Evolutionary conservation across 768 basidiomycete species (phyloP).

Genomic region (Lactifluus pinguis): DNA sequence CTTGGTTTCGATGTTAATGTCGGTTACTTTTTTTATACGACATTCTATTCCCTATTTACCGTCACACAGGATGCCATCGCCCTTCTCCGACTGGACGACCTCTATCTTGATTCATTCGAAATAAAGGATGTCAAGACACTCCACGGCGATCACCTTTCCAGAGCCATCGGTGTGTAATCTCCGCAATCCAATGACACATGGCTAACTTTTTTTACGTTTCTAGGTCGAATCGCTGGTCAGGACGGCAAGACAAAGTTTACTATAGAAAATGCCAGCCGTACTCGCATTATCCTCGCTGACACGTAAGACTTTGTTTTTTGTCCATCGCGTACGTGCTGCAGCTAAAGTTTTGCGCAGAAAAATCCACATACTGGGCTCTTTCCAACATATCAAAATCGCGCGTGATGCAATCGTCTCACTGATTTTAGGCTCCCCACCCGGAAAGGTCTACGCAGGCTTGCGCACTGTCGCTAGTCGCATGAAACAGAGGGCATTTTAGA

Average conservation of each 20-base stretch:
- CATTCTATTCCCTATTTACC: background rate
- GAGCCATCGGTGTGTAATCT: slow-evolving; percentile 72
- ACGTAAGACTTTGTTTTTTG: slow-evolving; percentile 49
- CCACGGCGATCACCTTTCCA: slow-evolving; percentile 95
- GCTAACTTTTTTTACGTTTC: background rate
- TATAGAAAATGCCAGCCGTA: slow-evolving; percentile 94
- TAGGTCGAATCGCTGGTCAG: slow-evolving; percentile 96
- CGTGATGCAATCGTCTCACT: slow-evolving; percentile 93
- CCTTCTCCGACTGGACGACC: slow-evolving; percentile 87
- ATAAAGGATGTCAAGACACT: slow-evolving; percentile 99
- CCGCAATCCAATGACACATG: background rate
- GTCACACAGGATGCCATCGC: slow-evolving; percentile 80
- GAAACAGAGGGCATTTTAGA: slow-evolving; percentile 80
- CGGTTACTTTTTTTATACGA: slow-evolving; percentile 22
- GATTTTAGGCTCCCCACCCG: slow-evolving; percentile 91
- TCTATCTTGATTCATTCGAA: slow-evolving; percentile 97
- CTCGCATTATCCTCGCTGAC: slow-evolving; percentile 96
- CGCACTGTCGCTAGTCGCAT: slow-evolving; percentile 87
- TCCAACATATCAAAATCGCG: slow-evolving; percentile 97
- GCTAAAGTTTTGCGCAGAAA: slow-evolving; percentile 45
- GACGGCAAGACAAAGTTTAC: slow-evolving; percentile 99
- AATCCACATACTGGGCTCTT: slow-evolving; percentile 97
- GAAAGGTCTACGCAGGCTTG: slow-evolving; percentile 86
- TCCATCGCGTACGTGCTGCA: slow-evolving; percentile 10
- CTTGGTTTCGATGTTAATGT: slow-evolving; percentile 95